These are phyloP conservation scores for Mollisiaceae sp. DNA, from an alignment of 2,329 filamentous ascomycete species.

Conservation along the genomic window DNA sequence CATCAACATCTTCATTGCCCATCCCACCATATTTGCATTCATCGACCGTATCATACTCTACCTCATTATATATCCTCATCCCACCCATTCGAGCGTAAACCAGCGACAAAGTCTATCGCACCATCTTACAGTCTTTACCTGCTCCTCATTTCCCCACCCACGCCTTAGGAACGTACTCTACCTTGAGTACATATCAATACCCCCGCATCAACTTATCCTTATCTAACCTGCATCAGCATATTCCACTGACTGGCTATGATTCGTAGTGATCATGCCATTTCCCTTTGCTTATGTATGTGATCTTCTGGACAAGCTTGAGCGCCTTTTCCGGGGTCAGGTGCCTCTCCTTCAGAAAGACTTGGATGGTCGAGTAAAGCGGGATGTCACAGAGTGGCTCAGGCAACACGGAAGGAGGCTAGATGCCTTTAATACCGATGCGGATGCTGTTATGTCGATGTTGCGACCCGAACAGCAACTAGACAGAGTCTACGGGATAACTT, in stretches of 20 bases:
- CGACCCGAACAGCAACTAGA: constrained; percentile 79
- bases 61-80: background rate
- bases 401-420: constrained; percentile 64
- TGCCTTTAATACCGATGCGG: constrained; percentile 58
- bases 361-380: constrained; percentile 60
- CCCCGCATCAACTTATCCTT: background rate
- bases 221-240: background rate
- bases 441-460: constrained; percentile 75
- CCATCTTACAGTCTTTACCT: background rate
- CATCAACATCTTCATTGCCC: background rate
- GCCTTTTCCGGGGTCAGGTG: constrained; percentile 44
- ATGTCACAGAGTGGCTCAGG: constrained; percentile 71
- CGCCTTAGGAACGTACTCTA: background rate
- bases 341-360: constrained; percentile 44
- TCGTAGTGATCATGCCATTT: constrained; percentile 58
- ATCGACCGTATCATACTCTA: background rate
- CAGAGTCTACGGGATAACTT: constrained; percentile 75
- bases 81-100: background rate
- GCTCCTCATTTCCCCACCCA: background rate
- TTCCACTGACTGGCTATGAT: constrained; percentile 10
- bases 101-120: background rate
- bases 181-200: background rate
- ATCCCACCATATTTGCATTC: background rate
- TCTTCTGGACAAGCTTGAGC: constrained; percentile 71
- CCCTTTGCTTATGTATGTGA: constrained; percentile 75